A percentile compares a stretch with the other conserved stretches of the same genome.
phyloP scores from a whole-genome alignment of 2,329 filamentous ascomycete species.

The Emmonsiellopsis sp. region DNA sequence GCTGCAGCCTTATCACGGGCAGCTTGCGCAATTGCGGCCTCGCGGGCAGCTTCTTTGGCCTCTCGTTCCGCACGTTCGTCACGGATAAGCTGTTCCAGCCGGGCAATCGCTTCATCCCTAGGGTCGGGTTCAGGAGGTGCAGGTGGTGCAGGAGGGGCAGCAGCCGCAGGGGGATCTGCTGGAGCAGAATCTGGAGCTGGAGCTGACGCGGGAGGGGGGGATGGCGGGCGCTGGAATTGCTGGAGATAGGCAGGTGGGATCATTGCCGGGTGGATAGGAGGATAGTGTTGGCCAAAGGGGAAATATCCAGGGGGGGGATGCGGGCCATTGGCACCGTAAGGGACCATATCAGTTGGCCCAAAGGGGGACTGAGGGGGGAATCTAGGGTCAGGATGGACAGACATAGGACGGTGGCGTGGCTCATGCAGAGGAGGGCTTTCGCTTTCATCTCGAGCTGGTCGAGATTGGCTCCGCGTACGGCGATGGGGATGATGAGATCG shows the following conservation, averaged over 20 bases:
- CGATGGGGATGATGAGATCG: conserved; percentile 10
- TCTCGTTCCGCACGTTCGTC: conserved; percentile 36
- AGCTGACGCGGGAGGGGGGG: conserved; percentile 17
- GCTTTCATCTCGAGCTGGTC: conserved; percentile 17
- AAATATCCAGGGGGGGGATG: conserved; percentile 18
- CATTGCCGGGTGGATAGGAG: conserved; percentile 24
- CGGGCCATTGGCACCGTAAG: conserved; percentile 23
- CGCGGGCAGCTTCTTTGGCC: conserved; percentile 28
- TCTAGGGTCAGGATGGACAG: conserved; percentile 12
- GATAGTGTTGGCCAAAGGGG: conserved; percentile 25
- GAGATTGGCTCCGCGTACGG: conserved; percentile 7
- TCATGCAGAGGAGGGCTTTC: conserved; percentile 23
- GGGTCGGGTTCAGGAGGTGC: conserved; percentile 31
- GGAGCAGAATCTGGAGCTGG: neutral
- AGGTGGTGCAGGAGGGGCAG: conserved; percentile 18
- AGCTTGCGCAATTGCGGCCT: conserved; percentile 45
- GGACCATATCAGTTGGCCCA: conserved; percentile 29
- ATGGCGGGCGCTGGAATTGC: conserved; percentile 26
- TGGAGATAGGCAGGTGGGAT: conserved; percentile 28
- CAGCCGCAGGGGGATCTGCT: conserved; percentile 18
- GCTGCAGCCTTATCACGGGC: conserved; percentile 30
- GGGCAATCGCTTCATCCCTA: conserved; percentile 49
- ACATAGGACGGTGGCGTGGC: conserved; percentile 17
- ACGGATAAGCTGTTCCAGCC: conserved; percentile 51
- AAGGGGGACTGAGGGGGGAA: conserved; percentile 17